Evolutionary conservation across 768 basidiomycete genomes (phyloP).

Genomic region (Amanita polypyramis): DNA sequence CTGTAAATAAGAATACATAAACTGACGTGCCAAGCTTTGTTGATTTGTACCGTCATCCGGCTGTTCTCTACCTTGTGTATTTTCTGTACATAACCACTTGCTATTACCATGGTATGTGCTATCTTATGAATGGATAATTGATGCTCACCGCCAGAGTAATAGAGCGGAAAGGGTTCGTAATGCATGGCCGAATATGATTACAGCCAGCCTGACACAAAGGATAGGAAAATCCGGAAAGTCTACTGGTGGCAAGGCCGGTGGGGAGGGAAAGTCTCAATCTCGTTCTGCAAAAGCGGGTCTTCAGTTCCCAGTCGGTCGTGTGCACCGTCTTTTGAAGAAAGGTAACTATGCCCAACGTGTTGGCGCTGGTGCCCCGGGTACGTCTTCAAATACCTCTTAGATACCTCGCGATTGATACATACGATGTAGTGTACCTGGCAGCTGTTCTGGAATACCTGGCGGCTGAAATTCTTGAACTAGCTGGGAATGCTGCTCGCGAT

Average conservation of each 20-base stretch:
- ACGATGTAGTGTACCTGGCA: constrained; percentile 67
- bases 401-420: background rate
- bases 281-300: constrained; percentile 71
- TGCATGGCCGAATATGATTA: background rate
- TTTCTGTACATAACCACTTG: constrained; percentile 10
- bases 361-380: constrained; percentile 81
- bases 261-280: constrained; percentile 45
- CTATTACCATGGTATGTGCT: constrained; percentile 17
- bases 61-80: constrained; percentile 10
- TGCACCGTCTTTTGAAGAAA: constrained; percentile 80
- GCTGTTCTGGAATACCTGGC: constrained; percentile 89
- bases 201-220: constrained; percentile 3
- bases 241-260: constrained; percentile 57
- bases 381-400: constrained; percentile 8
- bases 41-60: constrained; percentile 30
- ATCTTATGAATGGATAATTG: background rate
- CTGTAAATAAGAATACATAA: constrained; percentile 21
- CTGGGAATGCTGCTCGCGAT: constrained; percentile 82
- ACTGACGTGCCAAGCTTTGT: constrained; percentile 31
- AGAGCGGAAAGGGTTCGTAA: constrained; percentile 30
- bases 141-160: background rate
- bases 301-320: constrained; percentile 89
- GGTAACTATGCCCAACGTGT: constrained; percentile 84
- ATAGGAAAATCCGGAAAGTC: constrained; percentile 53
- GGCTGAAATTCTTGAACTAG: constrained; percentile 89